Percentiles rank a stretch among this genome's conserved stretches.
These are phyloP conservation scores for Aotearoamyces nothofagi DNA, from an alignment of 2,329 filamentous ascomycete genomes.

Conservation along the genomic window DNA sequence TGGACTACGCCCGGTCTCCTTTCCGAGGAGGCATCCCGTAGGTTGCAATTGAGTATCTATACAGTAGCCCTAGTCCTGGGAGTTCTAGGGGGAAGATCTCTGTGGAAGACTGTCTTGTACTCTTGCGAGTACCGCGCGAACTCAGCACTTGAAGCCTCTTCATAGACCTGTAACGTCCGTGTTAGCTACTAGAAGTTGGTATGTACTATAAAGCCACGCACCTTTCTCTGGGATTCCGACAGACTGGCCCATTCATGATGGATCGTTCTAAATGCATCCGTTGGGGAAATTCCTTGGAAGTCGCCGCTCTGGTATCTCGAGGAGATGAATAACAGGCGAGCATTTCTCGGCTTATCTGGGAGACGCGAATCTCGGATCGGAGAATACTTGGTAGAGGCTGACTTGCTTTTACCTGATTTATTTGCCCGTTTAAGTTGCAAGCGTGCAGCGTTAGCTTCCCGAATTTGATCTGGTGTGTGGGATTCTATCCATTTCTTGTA, in stretches of 20 bases:
- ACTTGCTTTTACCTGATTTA: conserved; percentile 4
- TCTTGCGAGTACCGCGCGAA: conserved; percentile 16
- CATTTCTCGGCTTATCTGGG: conserved; percentile 25
- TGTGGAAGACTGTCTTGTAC: conserved; percentile 16
- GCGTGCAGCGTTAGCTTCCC: conserved; percentile 42
- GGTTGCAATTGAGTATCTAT: too few relatives aligned
- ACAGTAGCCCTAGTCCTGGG: too few relatives aligned
- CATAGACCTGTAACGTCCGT: conserved; percentile 16
- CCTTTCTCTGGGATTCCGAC: conserved; percentile 29
- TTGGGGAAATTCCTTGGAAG: conserved; percentile 26
- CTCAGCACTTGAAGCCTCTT: conserved; percentile 15
- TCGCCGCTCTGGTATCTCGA: conserved; percentile 32
- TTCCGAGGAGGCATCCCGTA: too few relatives aligned
- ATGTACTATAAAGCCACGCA: too few relatives aligned
- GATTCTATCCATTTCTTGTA: conserved; percentile 37
- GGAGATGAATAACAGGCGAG: conserved; percentile 27
- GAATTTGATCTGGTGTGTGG: conserved; percentile 40
- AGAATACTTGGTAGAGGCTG: conserved; percentile 9
- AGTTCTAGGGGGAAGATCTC: conserved; percentile 2
- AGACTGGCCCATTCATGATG: conserved; percentile 31
- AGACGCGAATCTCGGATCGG: conserved; percentile 36
- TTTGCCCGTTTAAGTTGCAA: conserved; percentile 8
- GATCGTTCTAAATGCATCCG: conserved; percentile 26
- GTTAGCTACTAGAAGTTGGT: too few relatives aligned
- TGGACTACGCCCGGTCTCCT: too few relatives aligned